phyloP scores from a whole-genome alignment of 768 basidiomycete species.

The Macrolepiota fuliginosa region DNA sequence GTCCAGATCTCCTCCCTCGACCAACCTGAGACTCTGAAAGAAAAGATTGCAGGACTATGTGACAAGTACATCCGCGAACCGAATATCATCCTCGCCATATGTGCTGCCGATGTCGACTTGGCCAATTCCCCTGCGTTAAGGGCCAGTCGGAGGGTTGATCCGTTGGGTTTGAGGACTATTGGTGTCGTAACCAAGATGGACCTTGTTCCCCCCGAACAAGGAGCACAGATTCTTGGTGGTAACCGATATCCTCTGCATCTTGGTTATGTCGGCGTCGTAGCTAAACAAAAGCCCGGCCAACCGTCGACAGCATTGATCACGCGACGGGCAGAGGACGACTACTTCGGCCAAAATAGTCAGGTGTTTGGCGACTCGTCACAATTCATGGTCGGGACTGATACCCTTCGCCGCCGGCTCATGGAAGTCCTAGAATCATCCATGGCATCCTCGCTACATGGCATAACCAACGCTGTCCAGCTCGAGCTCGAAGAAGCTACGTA shows the following conservation, averaged over 20 bases:
- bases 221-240: slow-evolving; percentile 76
- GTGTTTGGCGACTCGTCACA: slow-evolving; percentile 60
- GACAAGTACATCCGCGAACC: slow-evolving; percentile 99
- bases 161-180: slow-evolving; percentile 91
- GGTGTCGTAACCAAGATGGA: slow-evolving; percentile 99
- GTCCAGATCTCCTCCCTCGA: slow-evolving; percentile 94
- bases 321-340: slow-evolving; percentile 60
- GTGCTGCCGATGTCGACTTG: slow-evolving; percentile 97
- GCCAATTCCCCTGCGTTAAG: slow-evolving; percentile 96
- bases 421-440: slow-evolving; percentile 97
- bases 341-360: slow-evolving; percentile 62
- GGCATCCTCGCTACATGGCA: slow-evolving; percentile 93
- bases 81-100: slow-evolving; percentile 99
- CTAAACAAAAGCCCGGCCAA: slow-evolving; percentile 63
- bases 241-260: slow-evolving; percentile 97
- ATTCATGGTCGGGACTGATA: slow-evolving; percentile 89
- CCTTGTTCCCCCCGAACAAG: slow-evolving; percentile 82
- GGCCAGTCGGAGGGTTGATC: slow-evolving; percentile 92
- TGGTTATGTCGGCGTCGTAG: slow-evolving; percentile 95
- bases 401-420: slow-evolving; percentile 88
- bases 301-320: slow-evolving; percentile 49
- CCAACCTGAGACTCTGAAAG: slow-evolving; percentile 92
- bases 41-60: slow-evolving; percentile 86
- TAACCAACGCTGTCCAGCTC: slow-evolving; percentile 95
- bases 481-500: slow-evolving; percentile 97